These are phyloP conservation scores for Centrapalus pauciflorus DNA, from an alignment of 129 eudicot species.

Conservation along the genomic window DNA sequence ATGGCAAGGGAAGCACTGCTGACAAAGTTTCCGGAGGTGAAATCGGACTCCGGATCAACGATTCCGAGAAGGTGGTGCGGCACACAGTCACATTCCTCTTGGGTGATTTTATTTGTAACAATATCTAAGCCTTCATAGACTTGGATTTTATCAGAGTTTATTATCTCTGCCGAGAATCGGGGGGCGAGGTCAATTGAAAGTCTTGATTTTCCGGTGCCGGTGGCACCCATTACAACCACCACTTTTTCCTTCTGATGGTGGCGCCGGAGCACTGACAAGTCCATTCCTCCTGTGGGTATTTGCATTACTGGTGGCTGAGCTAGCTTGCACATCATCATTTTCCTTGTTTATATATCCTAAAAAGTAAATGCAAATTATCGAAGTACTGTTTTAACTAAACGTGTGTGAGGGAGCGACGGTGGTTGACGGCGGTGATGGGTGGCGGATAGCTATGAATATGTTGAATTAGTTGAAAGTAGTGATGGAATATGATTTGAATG, in stretches of 20 bases:
- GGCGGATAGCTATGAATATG: conserved; percentile 1
- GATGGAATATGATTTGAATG: conserved; percentile 8
- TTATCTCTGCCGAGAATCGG: conserved; percentile 53
- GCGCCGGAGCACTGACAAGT: conserved; percentile 24
- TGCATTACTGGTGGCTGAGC: conserved; percentile 29
- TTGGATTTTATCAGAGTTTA: conserved; percentile 90
- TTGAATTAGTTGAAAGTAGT: conserved; percentile 1
- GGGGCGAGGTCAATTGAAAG: conserved; percentile 73
- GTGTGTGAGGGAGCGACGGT: not conserved
- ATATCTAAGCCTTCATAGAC: conserved; percentile 65
- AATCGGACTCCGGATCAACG: conserved; percentile 54
- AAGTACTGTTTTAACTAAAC: too few relatives aligned
- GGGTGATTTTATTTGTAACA: conserved; percentile 65
- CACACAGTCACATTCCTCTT: conserved; percentile 52
- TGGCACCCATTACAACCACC: conserved; percentile 78
- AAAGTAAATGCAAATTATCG: not conserved
- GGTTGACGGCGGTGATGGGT: conserved; percentile 5
- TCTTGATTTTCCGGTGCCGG: conserved; percentile 86
- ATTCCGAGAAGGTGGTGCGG: conserved; percentile 87
- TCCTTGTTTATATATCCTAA: conserved; percentile 6
- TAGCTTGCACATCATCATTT: conserved; percentile 45
- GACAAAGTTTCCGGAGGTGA: conserved; percentile 47
- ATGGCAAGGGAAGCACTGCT: conserved; percentile 50
- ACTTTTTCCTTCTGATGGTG: conserved; percentile 49
- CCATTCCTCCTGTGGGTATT: conserved; percentile 31